Evolutionary conservation across 345 rosid species (phyloP).

Genomic region (Excoecaria agallocha): DNA sequence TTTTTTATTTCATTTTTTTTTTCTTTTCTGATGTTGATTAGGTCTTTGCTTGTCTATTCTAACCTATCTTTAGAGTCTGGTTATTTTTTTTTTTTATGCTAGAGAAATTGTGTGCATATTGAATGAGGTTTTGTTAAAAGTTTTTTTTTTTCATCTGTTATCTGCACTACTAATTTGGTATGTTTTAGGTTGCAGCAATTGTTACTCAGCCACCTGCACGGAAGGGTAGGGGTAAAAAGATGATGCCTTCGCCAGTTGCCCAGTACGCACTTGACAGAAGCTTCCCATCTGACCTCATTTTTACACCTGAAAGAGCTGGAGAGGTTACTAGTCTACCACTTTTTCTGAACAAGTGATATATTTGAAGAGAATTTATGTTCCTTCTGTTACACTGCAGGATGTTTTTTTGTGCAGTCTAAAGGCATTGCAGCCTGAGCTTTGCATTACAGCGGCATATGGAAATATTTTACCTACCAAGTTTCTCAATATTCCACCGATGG

Average conservation of each 20-base stretch:
- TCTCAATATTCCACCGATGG: slow-evolving; percentile 70
- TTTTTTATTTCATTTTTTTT: no score
- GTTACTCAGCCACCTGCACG: slow-evolving; percentile 88
- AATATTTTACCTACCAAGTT: slow-evolving; percentile 84
- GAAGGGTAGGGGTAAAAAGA: slow-evolving; percentile 75
- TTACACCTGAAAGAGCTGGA: slow-evolving; percentile 82
- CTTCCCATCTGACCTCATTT: slow-evolving; percentile 70
- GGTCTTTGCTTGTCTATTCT: no score
- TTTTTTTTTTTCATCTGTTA: background rate
- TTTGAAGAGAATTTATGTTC: slow-evolving; percentile 2
- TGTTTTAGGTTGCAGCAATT: slow-evolving; percentile 76
- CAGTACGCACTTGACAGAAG: slow-evolving; percentile 77
- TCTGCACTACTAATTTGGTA: background rate
- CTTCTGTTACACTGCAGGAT: slow-evolving; percentile 44
- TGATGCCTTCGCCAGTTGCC: slow-evolving; percentile 80
- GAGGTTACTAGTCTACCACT: slow-evolving; percentile 46
- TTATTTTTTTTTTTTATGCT: background rate
- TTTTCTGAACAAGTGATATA: background rate
- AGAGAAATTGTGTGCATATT: background rate
- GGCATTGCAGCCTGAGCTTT: slow-evolving; percentile 85
- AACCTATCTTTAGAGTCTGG: no score
- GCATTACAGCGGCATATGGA: slow-evolving; percentile 95
- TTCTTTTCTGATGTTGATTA: no score
- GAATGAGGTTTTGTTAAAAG: background rate
- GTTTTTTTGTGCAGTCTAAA: slow-evolving; percentile 56